phyloP scores from a whole-genome alignment of 306 rosid genomes.

The Cicer judaicum region DNA sequence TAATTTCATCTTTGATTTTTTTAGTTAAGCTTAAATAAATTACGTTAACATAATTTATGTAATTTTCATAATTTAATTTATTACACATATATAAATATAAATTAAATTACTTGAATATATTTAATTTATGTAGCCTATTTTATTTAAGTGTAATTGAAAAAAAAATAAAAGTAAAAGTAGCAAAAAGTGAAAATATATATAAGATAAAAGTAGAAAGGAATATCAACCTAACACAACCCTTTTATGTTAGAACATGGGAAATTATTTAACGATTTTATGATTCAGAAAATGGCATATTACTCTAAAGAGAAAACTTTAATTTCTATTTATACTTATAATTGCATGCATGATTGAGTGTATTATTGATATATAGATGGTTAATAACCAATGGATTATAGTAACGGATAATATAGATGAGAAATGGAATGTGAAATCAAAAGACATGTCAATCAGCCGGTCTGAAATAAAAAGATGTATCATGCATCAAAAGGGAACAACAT shows the following conservation, averaged over 20 bases:
- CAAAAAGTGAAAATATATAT: not conserved
- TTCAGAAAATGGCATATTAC: slow-evolving; percentile 23
- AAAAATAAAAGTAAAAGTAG: too few relatives aligned
- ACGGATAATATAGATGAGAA: not conserved
- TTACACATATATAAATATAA: too few relatives aligned
- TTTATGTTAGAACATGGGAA: slow-evolving; percentile 23
- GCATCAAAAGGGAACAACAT: not conserved
- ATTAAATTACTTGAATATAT: too few relatives aligned
- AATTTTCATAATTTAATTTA: too few relatives aligned
- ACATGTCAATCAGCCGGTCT: not conserved
- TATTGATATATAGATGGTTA: not conserved
- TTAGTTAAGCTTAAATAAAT: too few relatives aligned
- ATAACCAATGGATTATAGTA: not conserved
- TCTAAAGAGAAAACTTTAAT: not conserved
- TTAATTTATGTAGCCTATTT: too few relatives aligned
- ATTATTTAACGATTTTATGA: not conserved
- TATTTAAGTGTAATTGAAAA: too few relatives aligned
- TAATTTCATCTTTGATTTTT: too few relatives aligned
- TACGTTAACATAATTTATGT: too few relatives aligned
- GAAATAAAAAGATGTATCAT: not conserved
- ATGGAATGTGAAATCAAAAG: not conserved
- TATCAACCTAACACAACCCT: slow-evolving; percentile 36
- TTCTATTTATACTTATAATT: not conserved
- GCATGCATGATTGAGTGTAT: not conserved
- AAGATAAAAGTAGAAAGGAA: slow-evolving; percentile 42